Conservation (phyloP, 1,284 basidiomycete genomes). For the Grifola frondosa region DNA sequence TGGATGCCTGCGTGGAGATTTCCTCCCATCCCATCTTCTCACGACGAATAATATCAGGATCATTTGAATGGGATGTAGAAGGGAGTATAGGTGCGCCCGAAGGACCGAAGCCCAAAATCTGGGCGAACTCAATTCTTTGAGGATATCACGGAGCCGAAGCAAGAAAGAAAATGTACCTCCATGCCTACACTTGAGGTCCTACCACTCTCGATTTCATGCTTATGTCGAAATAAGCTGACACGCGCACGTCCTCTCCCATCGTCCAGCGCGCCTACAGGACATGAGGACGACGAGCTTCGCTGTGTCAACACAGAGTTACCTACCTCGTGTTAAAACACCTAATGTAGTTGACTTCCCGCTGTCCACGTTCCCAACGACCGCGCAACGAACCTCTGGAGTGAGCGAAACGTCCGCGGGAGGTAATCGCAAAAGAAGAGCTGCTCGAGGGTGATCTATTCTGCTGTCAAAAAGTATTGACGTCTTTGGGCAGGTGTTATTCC, state of each 20-base stretch:
- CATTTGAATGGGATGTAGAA: conserved; percentile 49
- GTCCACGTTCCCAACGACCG: conserved; percentile 94
- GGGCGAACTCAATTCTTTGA: background rate
- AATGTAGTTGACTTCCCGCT: conserved; percentile 94
- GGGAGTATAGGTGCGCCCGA: conserved; percentile 79
- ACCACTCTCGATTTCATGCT: conserved; percentile 96
- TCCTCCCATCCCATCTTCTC: conserved; percentile 96
- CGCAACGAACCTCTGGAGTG: conserved; percentile 89
- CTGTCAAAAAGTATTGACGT: conserved; percentile 54
- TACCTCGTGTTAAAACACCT: conserved; percentile 81
- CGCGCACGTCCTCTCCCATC: conserved; percentile 94
- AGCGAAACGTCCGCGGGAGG: conserved; percentile 70
- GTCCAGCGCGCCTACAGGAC: conserved; percentile 72
- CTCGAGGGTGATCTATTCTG: conserved; percentile 48
- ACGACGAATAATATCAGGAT: conserved; percentile 63
- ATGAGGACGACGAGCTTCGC: conserved; percentile 27
- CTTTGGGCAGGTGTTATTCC: conserved; percentile 32
- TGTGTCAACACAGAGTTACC: conserved; percentile 4
- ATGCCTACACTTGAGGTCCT: conserved; percentile 94
- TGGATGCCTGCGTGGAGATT: conserved; percentile 88
- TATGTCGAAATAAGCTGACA: conserved; percentile 92
- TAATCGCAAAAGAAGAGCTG: conserved; percentile 62
- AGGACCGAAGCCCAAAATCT: conserved; percentile 86
- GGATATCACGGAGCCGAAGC: background rate
- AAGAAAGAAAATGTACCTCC: conserved; percentile 59